phyloP scores from a whole-genome alignment of 192 early-diverging fungal species.

The Rhizophagus prolifer region DNA sequence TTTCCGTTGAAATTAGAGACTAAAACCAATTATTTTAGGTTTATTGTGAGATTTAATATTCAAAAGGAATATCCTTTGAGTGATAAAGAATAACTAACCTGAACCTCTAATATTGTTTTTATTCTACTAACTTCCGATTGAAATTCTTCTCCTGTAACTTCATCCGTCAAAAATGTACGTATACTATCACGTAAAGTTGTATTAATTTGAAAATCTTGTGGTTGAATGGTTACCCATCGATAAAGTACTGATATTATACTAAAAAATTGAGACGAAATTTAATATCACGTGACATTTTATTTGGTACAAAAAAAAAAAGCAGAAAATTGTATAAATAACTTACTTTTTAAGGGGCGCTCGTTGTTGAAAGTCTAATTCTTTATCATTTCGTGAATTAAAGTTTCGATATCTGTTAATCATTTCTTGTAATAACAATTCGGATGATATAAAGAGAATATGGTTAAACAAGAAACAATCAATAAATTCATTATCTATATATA shows the following conservation, averaged over 20 bases:
- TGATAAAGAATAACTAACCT: not conserved
- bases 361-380: conserved; percentile 30
- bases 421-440: conserved; percentile 52
- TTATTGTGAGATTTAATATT: too few species aligned
- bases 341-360: conserved; percentile 48
- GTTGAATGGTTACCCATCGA: conserved; percentile 64
- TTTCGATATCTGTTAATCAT: conserved; percentile 58
- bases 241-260: conserved; percentile 60
- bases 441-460: conserved; percentile 61
- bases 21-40: conserved; percentile 22
- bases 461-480: conserved; percentile 60
- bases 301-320: conserved; percentile 35
- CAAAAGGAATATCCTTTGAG: not conserved
- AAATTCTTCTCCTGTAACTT: conserved; percentile 46
- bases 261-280: conserved; percentile 1
- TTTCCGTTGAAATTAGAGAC: conserved; percentile 32
- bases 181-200: conserved; percentile 41
- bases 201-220: conserved; percentile 57
- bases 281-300: not conserved
- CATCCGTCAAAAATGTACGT: conserved; percentile 48
- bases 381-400: conserved; percentile 37
- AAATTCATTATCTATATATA: conserved; percentile 60
- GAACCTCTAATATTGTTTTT: conserved; percentile 19
- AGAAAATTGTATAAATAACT: conserved; percentile 22
- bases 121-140: conserved; percentile 43